A percentile compares a stretch with the other conserved stretches of the same genome.
These are phyloP conservation scores for Cicer judaicum DNA, from an alignment of 306 rosid genomes.

Conservation along the genomic window DNA sequence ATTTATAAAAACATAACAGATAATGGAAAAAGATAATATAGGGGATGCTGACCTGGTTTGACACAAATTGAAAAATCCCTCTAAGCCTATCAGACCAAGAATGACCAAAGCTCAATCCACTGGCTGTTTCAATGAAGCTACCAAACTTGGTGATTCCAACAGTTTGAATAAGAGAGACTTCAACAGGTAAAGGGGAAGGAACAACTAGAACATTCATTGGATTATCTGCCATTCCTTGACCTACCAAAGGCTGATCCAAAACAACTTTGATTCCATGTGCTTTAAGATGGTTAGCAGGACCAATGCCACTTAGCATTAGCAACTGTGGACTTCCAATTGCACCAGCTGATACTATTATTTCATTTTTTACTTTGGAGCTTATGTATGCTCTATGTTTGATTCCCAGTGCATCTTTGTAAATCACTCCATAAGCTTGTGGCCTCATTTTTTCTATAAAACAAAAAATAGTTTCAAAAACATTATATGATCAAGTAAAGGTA, in stretches of 20 bases:
- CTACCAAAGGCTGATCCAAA: constrained; percentile 69
- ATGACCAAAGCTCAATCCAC: constrained; percentile 58
- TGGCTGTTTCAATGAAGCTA: constrained; percentile 63
- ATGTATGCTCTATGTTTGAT: constrained; percentile 55
- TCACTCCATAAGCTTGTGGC: constrained; percentile 73
- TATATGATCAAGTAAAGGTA: neutral
- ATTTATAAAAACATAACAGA: neutral
- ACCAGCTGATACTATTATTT: constrained; percentile 71
- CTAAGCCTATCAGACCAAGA: constrained; percentile 53
- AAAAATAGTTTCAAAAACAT: neutral
- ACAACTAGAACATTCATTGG: constrained; percentile 65
- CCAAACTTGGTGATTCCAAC: constrained; percentile 70
- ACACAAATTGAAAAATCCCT: constrained; percentile 29
- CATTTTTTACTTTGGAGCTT: constrained; percentile 43
- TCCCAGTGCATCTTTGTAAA: constrained; percentile 64
- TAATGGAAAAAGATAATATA: neutral
- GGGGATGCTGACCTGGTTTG: constrained; percentile 60
- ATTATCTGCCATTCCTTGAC: constrained; percentile 80
- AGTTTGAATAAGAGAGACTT: constrained; percentile 64
- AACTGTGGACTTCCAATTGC: constrained; percentile 82
- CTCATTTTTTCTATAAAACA: constrained; percentile 47
- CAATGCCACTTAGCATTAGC: constrained; percentile 75
- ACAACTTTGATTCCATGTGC: constrained; percentile 60
- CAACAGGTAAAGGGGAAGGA: constrained; percentile 80
- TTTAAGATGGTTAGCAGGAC: constrained; percentile 67